These are phyloP conservation scores for Cladophialophora carrionii DNA, from an alignment of 2,329 filamentous ascomycete species.

Conservation along the genomic window DNA sequence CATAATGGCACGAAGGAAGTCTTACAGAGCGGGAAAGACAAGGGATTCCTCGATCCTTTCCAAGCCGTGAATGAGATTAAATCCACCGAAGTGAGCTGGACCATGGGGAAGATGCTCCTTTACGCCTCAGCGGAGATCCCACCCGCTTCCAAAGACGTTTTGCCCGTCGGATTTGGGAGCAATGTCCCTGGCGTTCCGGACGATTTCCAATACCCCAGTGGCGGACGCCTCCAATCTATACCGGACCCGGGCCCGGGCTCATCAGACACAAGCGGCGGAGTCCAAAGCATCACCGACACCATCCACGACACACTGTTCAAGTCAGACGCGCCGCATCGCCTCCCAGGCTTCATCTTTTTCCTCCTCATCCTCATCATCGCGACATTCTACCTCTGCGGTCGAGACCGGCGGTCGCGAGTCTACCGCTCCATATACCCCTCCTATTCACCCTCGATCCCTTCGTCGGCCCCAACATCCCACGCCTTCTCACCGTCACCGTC, in stretches of 20 bases:
- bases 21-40: conserved; percentile 68
- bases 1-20: conserved; percentile 75
- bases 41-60: conserved; percentile 81
- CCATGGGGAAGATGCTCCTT: conserved; percentile 91
- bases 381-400: conserved; percentile 74
- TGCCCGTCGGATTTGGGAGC: conserved; percentile 90
- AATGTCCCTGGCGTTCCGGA: conserved; percentile 70
- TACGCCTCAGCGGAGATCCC: conserved; percentile 90
- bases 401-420: conserved; percentile 70
- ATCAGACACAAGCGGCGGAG: conserved; percentile 18
- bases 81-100: conserved; percentile 94
- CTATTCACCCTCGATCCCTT: conserved; percentile 3
- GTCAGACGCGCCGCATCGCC: conserved; percentile 67
- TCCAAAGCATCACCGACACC: conserved; percentile 50
- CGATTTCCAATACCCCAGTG: conserved; percentile 78
- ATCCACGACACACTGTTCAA: conserved; percentile 67
- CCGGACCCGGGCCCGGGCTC: conserved; percentile 41
- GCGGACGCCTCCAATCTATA: conserved; percentile 38
- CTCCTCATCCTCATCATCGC: conserved; percentile 71
- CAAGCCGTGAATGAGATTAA: conserved; percentile 91
- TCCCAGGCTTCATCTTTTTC: conserved; percentile 77
- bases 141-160: conserved; percentile 55
- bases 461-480: conserved; percentile 1
- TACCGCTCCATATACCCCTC: conserved; percentile 57
- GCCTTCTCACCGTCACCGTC: conserved; percentile 11